Evolutionary conservation across 352 stramenopile genomes (phyloP).

Genomic region (Pythium utonaiense): DNA sequence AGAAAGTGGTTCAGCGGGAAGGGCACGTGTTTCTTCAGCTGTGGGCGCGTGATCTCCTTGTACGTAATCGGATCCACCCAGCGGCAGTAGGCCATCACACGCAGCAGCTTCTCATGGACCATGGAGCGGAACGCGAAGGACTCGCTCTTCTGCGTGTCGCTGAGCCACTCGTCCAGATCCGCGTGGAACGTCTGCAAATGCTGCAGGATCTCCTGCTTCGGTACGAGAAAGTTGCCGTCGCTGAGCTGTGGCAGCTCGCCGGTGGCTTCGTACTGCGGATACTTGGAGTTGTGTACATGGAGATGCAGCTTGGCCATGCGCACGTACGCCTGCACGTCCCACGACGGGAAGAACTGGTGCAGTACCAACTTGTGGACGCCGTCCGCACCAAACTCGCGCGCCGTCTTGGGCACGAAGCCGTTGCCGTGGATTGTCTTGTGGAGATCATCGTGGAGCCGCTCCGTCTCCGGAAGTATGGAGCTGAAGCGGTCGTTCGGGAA

Average conservation of each 20-base stretch:
- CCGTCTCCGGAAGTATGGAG: slow-evolving; percentile 63
- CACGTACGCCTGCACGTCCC: slow-evolving; percentile 83
- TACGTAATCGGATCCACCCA: slow-evolving; percentile 86
- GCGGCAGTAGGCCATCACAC: slow-evolving; percentile 78
- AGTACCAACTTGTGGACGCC: slow-evolving; percentile 40
- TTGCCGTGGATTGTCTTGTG: slow-evolving; percentile 38
- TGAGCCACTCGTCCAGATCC: slow-evolving; percentile 74
- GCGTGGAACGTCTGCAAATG: slow-evolving; percentile 86
- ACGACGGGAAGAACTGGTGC: slow-evolving; percentile 83
- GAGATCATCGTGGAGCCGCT: slow-evolving; percentile 69
- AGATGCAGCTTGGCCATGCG: slow-evolving; percentile 68
- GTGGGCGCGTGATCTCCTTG: slow-evolving; percentile 75
- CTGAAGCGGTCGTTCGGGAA: slow-evolving; percentile 83
- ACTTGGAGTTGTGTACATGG: slow-evolving; percentile 85
- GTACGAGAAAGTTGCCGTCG: slow-evolving; percentile 84
- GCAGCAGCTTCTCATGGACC: slow-evolving; percentile 79
- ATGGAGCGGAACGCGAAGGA: slow-evolving; percentile 81
- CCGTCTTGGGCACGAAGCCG: slow-evolving; percentile 62
- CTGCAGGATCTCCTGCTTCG: slow-evolving; percentile 82
- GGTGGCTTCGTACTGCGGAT: slow-evolving; percentile 76
- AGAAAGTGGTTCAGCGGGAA: slow-evolving; percentile 82
- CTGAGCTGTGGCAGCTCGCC: slow-evolving; percentile 79
- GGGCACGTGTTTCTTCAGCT: slow-evolving; percentile 77
- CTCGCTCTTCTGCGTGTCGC: slow-evolving; percentile 68
- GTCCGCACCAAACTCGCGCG: slow-evolving; percentile 53